These are phyloP conservation scores for Mucor saturninus DNA, from an alignment of 371 early-diverging fungal species.

Conservation along the genomic window DNA sequence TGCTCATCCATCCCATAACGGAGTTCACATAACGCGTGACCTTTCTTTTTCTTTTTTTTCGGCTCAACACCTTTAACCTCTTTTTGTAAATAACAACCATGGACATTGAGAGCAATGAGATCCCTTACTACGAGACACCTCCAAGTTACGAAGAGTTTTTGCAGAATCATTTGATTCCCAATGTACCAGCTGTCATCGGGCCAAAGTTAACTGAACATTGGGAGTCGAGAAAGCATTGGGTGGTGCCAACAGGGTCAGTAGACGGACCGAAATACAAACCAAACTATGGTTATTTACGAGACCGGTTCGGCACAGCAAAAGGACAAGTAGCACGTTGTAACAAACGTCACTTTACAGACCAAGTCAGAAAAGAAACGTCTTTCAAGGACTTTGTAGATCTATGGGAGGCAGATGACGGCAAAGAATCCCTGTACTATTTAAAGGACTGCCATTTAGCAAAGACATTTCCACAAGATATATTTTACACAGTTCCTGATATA, in stretches of 20 bases:
- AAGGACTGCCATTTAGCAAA: slow-evolving; percentile 77
- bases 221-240: slow-evolving; percentile 70
- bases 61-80: neutral
- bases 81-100: slow-evolving; percentile 1
- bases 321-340: slow-evolving; percentile 68
- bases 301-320: slow-evolving; percentile 38
- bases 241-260: slow-evolving; percentile 33
- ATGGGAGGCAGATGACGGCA: slow-evolving; percentile 41
- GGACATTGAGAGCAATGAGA: slow-evolving; percentile 7
- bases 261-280: slow-evolving; percentile 36
- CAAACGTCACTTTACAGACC: slow-evolving; percentile 63
- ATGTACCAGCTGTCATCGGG: slow-evolving; percentile 65
- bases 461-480: slow-evolving; percentile 52
- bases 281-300: slow-evolving; percentile 38
- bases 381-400: slow-evolving; percentile 57
- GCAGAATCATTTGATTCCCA: slow-evolving; percentile 55
- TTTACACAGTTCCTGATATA: slow-evolving; percentile 55
- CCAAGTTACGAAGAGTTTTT: slow-evolving; percentile 60
- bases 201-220: slow-evolving; percentile 58
- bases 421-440: slow-evolving; percentile 53
- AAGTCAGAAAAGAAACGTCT: slow-evolving; percentile 59
- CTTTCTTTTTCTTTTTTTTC: too few relatives aligned
- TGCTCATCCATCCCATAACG: too few relatives aligned
- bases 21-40: too few relatives aligned
- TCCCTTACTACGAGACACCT: slow-evolving; percentile 48